A percentile compares a stretch with the other conserved stretches of the same genome.
Evolutionary conservation across 1,139 yeast genomes (phyloP).

Genomic region (Ogataea hybrid): DNA sequence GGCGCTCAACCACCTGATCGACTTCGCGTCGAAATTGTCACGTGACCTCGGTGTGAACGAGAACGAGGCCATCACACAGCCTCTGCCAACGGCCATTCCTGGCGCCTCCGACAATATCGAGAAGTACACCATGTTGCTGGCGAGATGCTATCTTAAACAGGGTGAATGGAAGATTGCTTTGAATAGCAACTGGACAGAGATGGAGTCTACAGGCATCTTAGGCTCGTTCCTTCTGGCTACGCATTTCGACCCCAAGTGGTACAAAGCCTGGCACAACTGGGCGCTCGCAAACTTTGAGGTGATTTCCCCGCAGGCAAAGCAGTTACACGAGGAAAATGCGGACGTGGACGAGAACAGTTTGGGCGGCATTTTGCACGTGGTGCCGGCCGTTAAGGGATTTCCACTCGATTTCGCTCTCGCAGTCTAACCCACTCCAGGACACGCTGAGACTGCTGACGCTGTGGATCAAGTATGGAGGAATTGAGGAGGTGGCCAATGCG

Average conservation of each 20-base stretch:
- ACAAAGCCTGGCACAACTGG: slow-evolving; percentile 99
- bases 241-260: slow-evolving; percentile 91
- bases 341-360: slow-evolving; percentile 30
- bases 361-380: slow-evolving; percentile 60
- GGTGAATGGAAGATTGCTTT: slow-evolving; percentile 97
- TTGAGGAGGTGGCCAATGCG: slow-evolving; percentile 86
- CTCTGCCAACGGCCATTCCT: slow-evolving; percentile 75
- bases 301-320: slow-evolving; percentile 53
- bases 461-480: slow-evolving; percentile 96
- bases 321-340: slow-evolving; percentile 17
- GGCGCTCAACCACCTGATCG: slow-evolving; percentile 81
- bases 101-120: slow-evolving; percentile 75
- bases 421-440: slow-evolving; percentile 87
- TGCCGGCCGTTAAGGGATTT: slow-evolving; percentile 93
- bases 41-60: slow-evolving; percentile 79
- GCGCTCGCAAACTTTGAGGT: slow-evolving; percentile 97
- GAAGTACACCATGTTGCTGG: slow-evolving; percentile 82
- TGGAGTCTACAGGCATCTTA: slow-evolving; percentile 75
- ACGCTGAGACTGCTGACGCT: slow-evolving; percentile 83
- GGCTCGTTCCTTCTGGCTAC: slow-evolving; percentile 94
- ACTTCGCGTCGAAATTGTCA: slow-evolving; percentile 88
- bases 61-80: slow-evolving; percentile 83
- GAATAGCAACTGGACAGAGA: slow-evolving; percentile 73
- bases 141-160: slow-evolving; percentile 93
- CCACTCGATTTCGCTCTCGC: slow-evolving; percentile 87